A percentile compares a stretch with the other conserved stretches of the same genome.
phyloP scores from a whole-genome alignment of 768 basidiomycete genomes.

The Cytidiella melzeri region DNA sequence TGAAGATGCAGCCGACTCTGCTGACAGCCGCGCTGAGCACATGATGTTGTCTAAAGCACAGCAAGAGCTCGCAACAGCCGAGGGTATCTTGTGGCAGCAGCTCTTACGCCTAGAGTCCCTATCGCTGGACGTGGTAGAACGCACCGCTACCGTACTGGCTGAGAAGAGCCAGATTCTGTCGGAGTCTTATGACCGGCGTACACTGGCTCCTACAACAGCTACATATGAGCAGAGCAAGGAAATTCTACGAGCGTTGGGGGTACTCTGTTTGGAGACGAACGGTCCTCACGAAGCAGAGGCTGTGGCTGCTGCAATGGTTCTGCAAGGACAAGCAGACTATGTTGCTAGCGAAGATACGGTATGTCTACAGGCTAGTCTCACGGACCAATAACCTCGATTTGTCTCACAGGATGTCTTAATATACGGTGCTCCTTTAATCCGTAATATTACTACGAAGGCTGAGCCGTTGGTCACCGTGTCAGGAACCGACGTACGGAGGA shows the following conservation, averaged over 20 bases:
- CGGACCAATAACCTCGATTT: no score
- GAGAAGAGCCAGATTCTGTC: slow-evolving; percentile 52
- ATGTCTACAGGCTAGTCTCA: slow-evolving; percentile 18
- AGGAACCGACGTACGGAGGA: slow-evolving; percentile 53
- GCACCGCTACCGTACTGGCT: slow-evolving; percentile 28
- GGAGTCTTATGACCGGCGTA: slow-evolving; percentile 60
- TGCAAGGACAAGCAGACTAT: slow-evolving; percentile 73
- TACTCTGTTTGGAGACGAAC: slow-evolving; percentile 63
- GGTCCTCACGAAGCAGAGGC: slow-evolving; percentile 83
- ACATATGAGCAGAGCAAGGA: slow-evolving; percentile 70
- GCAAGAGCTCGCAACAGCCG: slow-evolving; percentile 50
- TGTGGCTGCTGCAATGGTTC: slow-evolving; percentile 70
- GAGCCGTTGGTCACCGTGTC: slow-evolving; percentile 59
- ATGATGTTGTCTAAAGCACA: slow-evolving; percentile 62
- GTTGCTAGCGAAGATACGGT: slow-evolving; percentile 91
- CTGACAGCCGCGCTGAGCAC: slow-evolving; percentile 35
- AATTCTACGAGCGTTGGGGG: slow-evolving; percentile 74
- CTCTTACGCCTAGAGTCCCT: slow-evolving; percentile 22
- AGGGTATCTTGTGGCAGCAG: slow-evolving; percentile 53
- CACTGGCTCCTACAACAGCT: slow-evolving; percentile 49
- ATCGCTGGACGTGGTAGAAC: slow-evolving; percentile 18
- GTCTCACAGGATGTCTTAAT: slow-evolving; percentile 64
- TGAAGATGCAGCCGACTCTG: slow-evolving; percentile 18
- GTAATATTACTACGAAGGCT: slow-evolving; percentile 59
- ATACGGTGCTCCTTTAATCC: slow-evolving; percentile 77